phyloP scores from a whole-genome alignment of 2,329 filamentous ascomycete genomes.

The Paecilomyces dactylethromorphus region DNA sequence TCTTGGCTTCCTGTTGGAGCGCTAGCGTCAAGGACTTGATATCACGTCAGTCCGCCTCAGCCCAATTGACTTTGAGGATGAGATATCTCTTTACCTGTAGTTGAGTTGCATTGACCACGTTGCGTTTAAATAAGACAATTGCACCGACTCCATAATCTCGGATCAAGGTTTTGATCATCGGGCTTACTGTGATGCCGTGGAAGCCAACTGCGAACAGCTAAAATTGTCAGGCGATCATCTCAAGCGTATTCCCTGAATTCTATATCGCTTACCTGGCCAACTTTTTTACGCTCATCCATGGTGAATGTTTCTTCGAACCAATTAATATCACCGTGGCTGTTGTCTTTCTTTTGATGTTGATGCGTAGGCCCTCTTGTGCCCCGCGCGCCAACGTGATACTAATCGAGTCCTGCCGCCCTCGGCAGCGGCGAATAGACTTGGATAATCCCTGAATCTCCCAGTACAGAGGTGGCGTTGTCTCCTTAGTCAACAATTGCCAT shows the following conservation, averaged over 20 bases:
- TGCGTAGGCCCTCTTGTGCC: background rate
- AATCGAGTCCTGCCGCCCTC: background rate
- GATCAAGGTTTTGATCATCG: constrained; percentile 38
- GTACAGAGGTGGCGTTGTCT: background rate
- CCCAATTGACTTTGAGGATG: background rate
- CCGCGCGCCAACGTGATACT: background rate
- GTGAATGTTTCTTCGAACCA: background rate
- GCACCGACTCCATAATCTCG: constrained; percentile 35
- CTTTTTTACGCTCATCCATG: constrained; percentile 19
- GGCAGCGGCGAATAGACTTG: background rate
- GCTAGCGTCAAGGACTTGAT: constrained; percentile 21
- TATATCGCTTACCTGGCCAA: constrained; percentile 25
- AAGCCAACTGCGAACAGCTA: constrained; percentile 43
- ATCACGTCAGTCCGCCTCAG: background rate
- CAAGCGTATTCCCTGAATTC: background rate
- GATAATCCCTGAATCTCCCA: background rate
- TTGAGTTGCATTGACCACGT: constrained; percentile 32
- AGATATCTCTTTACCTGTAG: constrained; percentile 20
- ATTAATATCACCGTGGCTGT: background rate
- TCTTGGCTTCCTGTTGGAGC: constrained; percentile 34
- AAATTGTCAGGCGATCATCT: background rate
- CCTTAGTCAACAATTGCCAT: background rate
- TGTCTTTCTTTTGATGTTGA: background rate
- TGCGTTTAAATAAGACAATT: constrained; percentile 37
- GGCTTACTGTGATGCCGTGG: constrained; percentile 29